Percentiles rank a stretch among this genome's conserved stretches.
These are phyloP conservation scores for Kodamaea kaohsiungensis DNA, from an alignment of 805 yeast genomes.

Conservation along the genomic window DNA sequence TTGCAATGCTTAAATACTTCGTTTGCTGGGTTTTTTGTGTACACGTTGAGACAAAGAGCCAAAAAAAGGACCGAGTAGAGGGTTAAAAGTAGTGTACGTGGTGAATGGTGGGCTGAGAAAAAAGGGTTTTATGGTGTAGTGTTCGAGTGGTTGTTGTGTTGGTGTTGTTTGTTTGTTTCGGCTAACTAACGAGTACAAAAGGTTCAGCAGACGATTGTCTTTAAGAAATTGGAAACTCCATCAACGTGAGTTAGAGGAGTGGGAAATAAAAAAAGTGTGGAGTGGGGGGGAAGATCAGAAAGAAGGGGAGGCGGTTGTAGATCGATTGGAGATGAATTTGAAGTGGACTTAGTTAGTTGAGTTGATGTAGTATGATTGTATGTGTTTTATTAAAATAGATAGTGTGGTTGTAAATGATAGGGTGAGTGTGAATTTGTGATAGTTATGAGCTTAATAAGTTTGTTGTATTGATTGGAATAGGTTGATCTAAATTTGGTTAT, in stretches of 20 bases:
- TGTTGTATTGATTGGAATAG: too few species aligned
- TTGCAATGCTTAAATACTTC: background rate
- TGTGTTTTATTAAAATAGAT: too few species aligned
- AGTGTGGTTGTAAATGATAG: too few species aligned
- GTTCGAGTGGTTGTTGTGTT: background rate
- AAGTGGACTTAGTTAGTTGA: too few species aligned
- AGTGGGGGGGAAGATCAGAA: too few species aligned
- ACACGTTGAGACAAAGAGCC: slow-evolving; percentile 2
- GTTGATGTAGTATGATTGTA: too few species aligned
- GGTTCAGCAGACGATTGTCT: background rate
- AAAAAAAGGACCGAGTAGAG: background rate
- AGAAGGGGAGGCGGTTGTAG: too few species aligned
- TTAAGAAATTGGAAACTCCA: too few species aligned
- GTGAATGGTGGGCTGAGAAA: slow-evolving; percentile 1
- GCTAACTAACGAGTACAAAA: background rate
- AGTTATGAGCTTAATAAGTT: too few species aligned
- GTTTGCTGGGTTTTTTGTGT: slow-evolving; percentile 8
- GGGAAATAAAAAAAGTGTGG: background rate
- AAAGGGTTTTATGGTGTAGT: background rate
- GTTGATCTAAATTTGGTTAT: too few species aligned
- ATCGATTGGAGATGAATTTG: too few species aligned
- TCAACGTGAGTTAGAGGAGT: background rate
- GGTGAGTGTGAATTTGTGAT: too few species aligned
- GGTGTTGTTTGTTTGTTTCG: background rate
- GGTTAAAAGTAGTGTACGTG: background rate